Evolutionary conservation across 169 alveolate genomes (phyloP).

Genomic region (Theileria annulata): DNA sequence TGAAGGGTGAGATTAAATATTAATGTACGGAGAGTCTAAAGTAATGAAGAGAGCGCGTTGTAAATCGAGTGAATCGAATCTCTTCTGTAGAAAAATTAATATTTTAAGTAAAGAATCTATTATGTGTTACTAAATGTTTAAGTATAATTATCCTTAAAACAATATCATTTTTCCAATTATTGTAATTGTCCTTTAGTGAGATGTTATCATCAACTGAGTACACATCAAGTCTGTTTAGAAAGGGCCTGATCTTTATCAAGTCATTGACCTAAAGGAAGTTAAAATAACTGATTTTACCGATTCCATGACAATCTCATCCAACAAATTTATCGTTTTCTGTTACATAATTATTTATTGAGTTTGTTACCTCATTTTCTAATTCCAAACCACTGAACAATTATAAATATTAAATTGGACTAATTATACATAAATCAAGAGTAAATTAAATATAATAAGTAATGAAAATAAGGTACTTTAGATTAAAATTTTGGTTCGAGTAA

Average conservation of each 20-base stretch:
- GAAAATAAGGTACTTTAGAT: slow-evolving; percentile 4
- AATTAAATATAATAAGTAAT: background rate
- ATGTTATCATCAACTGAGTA: background rate
- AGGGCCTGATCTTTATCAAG: background rate
- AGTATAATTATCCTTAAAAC: slow-evolving; percentile 51
- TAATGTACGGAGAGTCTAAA: slow-evolving; percentile 60
- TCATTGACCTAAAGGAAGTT: background rate
- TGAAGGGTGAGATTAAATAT: background rate
- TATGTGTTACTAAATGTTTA: slow-evolving; percentile 34
- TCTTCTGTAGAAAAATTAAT: slow-evolving; percentile 4
- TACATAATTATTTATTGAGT: background rate
- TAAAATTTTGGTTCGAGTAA: slow-evolving; percentile 8
- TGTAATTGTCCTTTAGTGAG: slow-evolving; percentile 8
- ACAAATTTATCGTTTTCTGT: background rate
- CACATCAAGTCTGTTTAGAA: background rate
- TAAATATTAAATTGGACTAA: background rate
- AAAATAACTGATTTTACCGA: slow-evolving; percentile 25
- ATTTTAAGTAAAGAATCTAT: background rate
- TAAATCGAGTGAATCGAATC: slow-evolving; percentile 46
- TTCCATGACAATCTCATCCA: slow-evolving; percentile 37
- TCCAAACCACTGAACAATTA: background rate
- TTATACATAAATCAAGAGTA: background rate
- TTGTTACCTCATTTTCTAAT: background rate
- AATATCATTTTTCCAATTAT: slow-evolving; percentile 46
- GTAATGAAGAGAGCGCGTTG: slow-evolving; percentile 55